These are phyloP conservation scores for Boehmeria nivea DNA, from an alignment of 306 rosid species.

Conservation along the genomic window DNA sequence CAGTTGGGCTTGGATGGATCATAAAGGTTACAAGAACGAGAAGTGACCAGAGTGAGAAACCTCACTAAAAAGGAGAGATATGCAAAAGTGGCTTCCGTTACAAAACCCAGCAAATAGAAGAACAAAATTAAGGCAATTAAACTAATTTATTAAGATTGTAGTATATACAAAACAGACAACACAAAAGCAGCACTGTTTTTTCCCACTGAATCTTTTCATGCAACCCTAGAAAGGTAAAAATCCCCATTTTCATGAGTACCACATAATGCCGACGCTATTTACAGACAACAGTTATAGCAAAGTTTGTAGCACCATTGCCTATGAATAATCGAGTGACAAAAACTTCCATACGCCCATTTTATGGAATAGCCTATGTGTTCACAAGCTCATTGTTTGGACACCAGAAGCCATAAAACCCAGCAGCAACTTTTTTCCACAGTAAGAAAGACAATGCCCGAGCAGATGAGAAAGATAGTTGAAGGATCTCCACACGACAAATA, in stretches of 20 bases:
- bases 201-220: constrained; percentile 26
- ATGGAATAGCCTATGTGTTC: constrained; percentile 20
- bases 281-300: constrained; percentile 45
- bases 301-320: constrained; percentile 42
- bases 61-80: too few relatives aligned
- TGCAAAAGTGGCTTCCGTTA: too few relatives aligned
- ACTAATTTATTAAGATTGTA: constrained; percentile 32
- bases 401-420: constrained; percentile 28
- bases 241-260: constrained; percentile 23
- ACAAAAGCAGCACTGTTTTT: constrained; percentile 28
- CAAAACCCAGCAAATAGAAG: constrained; percentile 19
- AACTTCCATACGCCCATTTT: too few relatives aligned
- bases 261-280: constrained; percentile 41
- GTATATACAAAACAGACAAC: constrained; percentile 37
- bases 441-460: constrained; percentile 24
- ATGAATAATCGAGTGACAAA: constrained; percentile 35
- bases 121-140: constrained; percentile 15
- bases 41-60: too few relatives aligned
- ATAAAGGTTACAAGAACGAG: too few relatives aligned
- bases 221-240: constrained; percentile 33
- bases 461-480: constrained; percentile 29
- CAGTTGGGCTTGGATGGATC: too few relatives aligned
- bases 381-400: constrained; percentile 30
- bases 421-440: constrained; percentile 20
- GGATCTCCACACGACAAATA: constrained; percentile 42